Evolutionary conservation across 2,329 filamentous ascomycete genomes (phyloP), one percentile per base, ranked within the genome.

Genomic region (Hawksworthiomyces lignivorus): DNA sequence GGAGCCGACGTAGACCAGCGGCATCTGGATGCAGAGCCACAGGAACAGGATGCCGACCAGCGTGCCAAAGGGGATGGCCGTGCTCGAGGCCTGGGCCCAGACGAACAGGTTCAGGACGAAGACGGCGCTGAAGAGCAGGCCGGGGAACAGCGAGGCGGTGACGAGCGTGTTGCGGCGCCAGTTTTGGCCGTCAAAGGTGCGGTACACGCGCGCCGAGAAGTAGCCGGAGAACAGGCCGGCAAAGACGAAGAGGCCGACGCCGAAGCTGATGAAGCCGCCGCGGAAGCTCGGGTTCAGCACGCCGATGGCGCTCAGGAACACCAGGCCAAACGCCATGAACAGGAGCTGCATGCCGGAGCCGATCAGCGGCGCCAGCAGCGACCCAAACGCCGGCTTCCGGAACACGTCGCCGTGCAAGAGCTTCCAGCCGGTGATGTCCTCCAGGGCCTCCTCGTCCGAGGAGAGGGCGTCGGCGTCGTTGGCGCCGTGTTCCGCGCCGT

Each of bases 351-450:
- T 87, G 31, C 87, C 87, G 1, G 87, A 94, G 4, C 88, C 88
- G 17, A 94, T 71, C 7, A 94, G 66, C 1, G 87, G 87, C 0
- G 87, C 86, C 29, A 94, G 70, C 3, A 94, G 68, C 39, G 79
- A 75, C 21, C 84, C 85, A 49, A 78, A 75, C 3, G 69, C 61
- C 1, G 87, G 87, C 20, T 80, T 69, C 35, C 87, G 76, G 66
- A 94, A 94, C 4, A 94, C 85, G 59, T 94, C 87, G n/a, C 77
- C 85, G 54, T 94, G 86, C 3, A 94, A 70, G 14, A 92, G 68
- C 60, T 94, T 94, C 87, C 87, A 94, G 38, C 87, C 87, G 2
- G 84, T 86, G 21, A 84, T 73, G 52, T 94, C 87, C 54, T 94
- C 87, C 7, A 86, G 60, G 0, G 74, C 64, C 51, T 88, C 84